phyloP scores from a whole-genome alignment of 2,329 filamentous ascomycete species.

The Ophiostoma ulmi region DNA sequence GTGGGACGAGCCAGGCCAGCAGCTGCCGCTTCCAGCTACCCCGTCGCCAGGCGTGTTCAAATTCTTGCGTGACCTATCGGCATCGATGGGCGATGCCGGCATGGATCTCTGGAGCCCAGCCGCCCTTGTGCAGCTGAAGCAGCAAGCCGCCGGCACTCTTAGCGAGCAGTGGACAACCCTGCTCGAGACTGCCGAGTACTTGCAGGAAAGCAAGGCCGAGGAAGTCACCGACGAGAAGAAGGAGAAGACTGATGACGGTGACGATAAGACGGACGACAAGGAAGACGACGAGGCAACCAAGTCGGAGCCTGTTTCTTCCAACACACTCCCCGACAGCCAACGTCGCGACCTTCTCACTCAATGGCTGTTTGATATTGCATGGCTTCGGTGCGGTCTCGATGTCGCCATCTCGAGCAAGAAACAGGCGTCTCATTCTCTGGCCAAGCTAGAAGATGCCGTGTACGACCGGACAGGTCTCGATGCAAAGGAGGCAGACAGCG shows the following conservation, averaged over 20 bases:
- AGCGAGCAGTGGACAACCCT: constrained; percentile 44
- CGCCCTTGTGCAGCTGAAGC: constrained; percentile 60
- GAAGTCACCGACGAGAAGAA: background rate
- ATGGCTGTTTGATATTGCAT: constrained; percentile 56
- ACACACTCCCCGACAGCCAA: background rate
- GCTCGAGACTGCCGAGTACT: constrained; percentile 33
- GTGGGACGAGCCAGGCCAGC: constrained; percentile 85
- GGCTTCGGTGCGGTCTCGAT: constrained; percentile 46
- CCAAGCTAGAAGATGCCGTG: constrained; percentile 44
- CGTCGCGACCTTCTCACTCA: constrained; percentile 50
- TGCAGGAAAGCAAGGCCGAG: constrained; percentile 18
- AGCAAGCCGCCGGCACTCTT: constrained; percentile 48
- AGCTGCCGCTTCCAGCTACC: constrained; percentile 68
- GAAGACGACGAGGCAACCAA: background rate
- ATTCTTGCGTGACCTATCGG: constrained; percentile 61
- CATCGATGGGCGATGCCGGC: constrained; percentile 64
- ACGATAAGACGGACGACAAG: constrained; percentile 20
- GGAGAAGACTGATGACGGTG: constrained; percentile 23
- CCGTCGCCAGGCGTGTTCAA: constrained; percentile 70
- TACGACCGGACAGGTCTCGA: constrained; percentile 43
- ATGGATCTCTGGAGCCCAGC: constrained; percentile 74
- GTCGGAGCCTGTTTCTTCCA: background rate
- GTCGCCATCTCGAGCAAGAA: constrained; percentile 28
- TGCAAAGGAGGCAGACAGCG: constrained; percentile 26
- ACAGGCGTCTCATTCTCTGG: constrained; percentile 34